Evolutionary conservation across 202 grass and related monocot genomes (phyloP).

Genomic region (Elaeis oleifera): DNA sequence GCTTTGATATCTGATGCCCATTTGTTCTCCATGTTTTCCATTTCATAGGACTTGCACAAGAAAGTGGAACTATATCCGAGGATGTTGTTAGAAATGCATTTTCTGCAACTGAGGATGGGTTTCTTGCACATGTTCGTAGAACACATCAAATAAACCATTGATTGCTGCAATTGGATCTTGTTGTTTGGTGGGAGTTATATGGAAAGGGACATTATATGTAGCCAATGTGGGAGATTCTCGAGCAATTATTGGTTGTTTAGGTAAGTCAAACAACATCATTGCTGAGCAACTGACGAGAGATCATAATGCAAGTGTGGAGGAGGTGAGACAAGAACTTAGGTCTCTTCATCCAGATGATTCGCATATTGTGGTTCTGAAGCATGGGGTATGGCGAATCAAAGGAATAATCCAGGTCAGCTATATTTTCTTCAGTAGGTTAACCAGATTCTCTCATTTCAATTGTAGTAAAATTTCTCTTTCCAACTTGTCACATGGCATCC

Average conservation of each 20-base stretch:
- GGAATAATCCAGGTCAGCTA: conserved; percentile 86
- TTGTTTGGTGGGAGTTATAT: conserved; percentile 82
- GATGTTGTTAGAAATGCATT: conserved; percentile 79
- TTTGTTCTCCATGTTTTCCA: neutral
- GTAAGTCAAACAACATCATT: conserved; percentile 49
- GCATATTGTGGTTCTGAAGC: conserved; percentile 87
- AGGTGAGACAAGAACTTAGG: conserved; percentile 79
- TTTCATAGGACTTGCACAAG: conserved; percentile 54
- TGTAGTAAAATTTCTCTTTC: neutral
- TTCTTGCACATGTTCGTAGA: conserved; percentile 75
- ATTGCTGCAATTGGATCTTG: conserved; percentile 86
- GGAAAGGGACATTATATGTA: conserved; percentile 74
- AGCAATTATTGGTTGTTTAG: conserved; percentile 61
- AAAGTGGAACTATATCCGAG: conserved; percentile 70
- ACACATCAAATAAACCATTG: conserved; percentile 72
- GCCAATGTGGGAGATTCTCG: conserved; percentile 93
- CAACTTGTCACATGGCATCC: neutral
- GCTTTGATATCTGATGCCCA: too few species aligned
- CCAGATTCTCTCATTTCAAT: too few species aligned
- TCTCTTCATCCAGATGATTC: conserved; percentile 93
- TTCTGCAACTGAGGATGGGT: conserved; percentile 82
- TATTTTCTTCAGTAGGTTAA: neutral
- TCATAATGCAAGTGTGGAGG: conserved; percentile 84
- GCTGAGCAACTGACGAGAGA: conserved; percentile 89
- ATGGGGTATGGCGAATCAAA: conserved; percentile 98